These are phyloP conservation scores for Penicillium sp. DNA, from an alignment of 2,329 filamentous ascomycete genomes.

Conservation along the genomic window DNA sequence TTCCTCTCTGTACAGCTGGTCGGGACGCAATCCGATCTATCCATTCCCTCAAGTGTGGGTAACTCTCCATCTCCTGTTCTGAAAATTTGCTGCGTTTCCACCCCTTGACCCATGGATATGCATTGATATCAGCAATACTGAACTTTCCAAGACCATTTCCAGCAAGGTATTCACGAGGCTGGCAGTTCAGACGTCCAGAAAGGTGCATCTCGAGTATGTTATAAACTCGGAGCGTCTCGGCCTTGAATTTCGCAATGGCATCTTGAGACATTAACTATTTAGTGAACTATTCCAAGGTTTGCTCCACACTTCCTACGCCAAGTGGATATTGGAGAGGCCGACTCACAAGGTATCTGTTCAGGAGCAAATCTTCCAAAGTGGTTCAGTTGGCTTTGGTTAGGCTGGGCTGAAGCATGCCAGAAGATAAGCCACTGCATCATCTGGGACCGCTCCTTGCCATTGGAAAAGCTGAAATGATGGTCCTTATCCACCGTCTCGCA, in stretches of 20 bases:
- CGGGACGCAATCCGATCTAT: background rate
- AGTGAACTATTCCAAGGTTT: background rate
- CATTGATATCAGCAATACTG: background rate
- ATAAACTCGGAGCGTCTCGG: background rate
- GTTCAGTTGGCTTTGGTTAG: background rate
- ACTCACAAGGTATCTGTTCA: background rate
- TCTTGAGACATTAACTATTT: background rate
- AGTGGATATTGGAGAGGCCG: background rate
- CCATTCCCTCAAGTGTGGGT: background rate
- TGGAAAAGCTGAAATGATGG: background rate
- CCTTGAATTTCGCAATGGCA: background rate
- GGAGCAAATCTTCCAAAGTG: background rate
- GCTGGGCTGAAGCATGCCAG: background rate
- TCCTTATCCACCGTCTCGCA: background rate
- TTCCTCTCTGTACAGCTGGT: background rate
- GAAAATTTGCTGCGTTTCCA: background rate
- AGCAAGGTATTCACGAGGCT: background rate
- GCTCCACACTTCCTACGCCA: no score
- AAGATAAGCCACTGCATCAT: background rate
- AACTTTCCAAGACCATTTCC: background rate
- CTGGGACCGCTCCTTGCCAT: background rate
- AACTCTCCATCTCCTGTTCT: background rate
- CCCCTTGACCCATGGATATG: background rate
- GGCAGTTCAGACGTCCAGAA: background rate
- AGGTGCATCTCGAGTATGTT: background rate